Evolutionary conservation across 2,329 filamentous ascomycete genomes (phyloP).

Genomic region (Nigrograna mackinnonii): DNA sequence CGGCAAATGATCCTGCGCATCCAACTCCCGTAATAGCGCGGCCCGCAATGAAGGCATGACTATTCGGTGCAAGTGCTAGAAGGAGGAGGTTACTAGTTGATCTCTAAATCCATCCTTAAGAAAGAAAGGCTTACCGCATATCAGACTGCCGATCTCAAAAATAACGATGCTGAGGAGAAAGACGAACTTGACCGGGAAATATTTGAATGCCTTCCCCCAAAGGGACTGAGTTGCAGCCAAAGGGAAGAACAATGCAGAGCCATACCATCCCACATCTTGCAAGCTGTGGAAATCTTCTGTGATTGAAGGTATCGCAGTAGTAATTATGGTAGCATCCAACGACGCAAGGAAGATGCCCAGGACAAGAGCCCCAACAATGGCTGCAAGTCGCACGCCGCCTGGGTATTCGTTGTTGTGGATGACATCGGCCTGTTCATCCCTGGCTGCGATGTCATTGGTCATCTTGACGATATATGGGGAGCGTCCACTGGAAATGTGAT

Average conservation of each 20-base stretch:
- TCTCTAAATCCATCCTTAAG: no score
- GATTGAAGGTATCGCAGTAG: slow-evolving; percentile 15
- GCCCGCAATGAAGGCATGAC: slow-evolving; percentile 40
- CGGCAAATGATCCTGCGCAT: slow-evolving; percentile 35
- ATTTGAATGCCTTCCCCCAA: slow-evolving; percentile 51
- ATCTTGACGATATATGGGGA: no score
- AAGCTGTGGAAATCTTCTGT: slow-evolving; percentile 16
- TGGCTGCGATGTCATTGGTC: no score
- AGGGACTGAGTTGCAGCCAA: slow-evolving; percentile 14
- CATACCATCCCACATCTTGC: slow-evolving; percentile 18
- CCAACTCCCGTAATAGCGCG: slow-evolving; percentile 42
- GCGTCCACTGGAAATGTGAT: not conserved
- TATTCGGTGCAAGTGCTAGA: slow-evolving; percentile 32
- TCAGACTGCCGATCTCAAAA: slow-evolving; percentile 58
- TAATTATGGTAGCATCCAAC: slow-evolving; percentile 7
- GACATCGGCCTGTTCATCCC: no score
- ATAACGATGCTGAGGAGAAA: slow-evolving; percentile 40
- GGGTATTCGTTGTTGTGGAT: slow-evolving; percentile 7
- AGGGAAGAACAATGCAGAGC: slow-evolving; percentile 37
- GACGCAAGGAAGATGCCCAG: slow-evolving; percentile 5
- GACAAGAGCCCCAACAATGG: slow-evolving; percentile 3
- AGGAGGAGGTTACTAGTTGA: no score
- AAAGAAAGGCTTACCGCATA: slow-evolving; percentile 46
- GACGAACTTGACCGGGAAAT: slow-evolving; percentile 41
- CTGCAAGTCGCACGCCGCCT: not conserved